These are phyloP conservation scores for Plectranthus barbatus DNA, from an alignment of 257 asterid species.

Conservation along the genomic window DNA sequence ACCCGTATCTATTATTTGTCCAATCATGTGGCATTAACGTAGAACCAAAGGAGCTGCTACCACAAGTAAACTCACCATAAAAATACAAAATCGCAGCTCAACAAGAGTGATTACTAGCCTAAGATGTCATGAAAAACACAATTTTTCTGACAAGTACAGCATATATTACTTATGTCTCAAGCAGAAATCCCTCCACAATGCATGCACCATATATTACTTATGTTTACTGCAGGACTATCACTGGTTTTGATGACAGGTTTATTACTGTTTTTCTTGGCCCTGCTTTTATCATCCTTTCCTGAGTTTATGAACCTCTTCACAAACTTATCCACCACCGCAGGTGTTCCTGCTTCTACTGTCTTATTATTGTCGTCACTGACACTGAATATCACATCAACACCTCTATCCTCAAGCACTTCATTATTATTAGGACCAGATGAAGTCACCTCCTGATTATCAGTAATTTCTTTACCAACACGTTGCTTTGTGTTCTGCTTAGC, in stretches of 20 bases:
- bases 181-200: too few species aligned
- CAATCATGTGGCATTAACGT: too few species aligned
- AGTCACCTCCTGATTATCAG: conserved; percentile 23
- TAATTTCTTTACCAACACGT: conserved; percentile 26
- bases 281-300: conserved; percentile 39
- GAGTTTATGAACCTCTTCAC: conserved; percentile 34
- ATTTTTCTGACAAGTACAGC: too few species aligned
- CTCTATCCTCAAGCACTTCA: conserved; percentile 20
- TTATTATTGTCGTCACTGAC: conserved; percentile 14
- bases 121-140: too few species aligned
- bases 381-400: conserved; percentile 1
- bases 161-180: too few species aligned
- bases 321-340: conserved; percentile 33
- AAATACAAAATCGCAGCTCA: too few species aligned
- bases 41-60: too few species aligned
- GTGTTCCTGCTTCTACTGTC: conserved; percentile 14
- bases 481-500: conserved; percentile 41
- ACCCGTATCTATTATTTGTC: too few species aligned
- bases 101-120: too few species aligned
- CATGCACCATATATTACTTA: too few species aligned
- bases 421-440: conserved; percentile 17
- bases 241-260: conserved; percentile 33
- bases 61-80: too few species aligned
- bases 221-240: too few species aligned
- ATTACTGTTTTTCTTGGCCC: conserved; percentile 30